Conservation (phyloP, 805 yeast species). For the Pichia gijzeniarum region DNA sequence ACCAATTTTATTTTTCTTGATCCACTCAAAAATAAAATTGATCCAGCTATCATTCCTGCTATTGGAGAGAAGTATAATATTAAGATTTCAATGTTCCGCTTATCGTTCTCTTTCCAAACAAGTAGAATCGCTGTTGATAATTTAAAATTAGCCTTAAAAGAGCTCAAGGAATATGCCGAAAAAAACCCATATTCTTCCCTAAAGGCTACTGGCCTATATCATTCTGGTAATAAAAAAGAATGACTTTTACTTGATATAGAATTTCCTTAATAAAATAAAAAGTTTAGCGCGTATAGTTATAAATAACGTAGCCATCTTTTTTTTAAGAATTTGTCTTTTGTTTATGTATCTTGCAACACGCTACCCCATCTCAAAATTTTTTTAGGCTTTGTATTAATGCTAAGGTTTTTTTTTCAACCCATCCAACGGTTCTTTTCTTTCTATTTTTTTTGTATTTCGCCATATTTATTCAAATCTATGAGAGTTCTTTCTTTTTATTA, state of each 20-base stretch:
- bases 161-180: constrained; percentile 48
- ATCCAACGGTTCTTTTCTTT: no score
- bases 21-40: constrained; percentile 44
- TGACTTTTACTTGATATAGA: not conserved
- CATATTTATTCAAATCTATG: no score
- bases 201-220: constrained; percentile 3
- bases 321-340: no score
- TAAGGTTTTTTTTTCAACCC: no score
- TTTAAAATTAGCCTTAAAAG: constrained; percentile 51
- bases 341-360: no score
- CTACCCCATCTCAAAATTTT: no score
- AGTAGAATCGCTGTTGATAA: constrained; percentile 47
- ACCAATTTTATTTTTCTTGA: constrained; percentile 82
- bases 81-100: constrained; percentile 62
- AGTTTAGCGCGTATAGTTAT: no score
- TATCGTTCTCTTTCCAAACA: constrained; percentile 75
- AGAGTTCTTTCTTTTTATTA: no score
- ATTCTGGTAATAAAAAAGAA: not conserved
- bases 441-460: no score
- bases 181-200: constrained; percentile 38
- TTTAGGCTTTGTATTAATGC: no score
- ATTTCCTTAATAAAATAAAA: no score
- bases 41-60: constrained; percentile 34
- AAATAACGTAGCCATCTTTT: no score
- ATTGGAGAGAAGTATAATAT: constrained; percentile 52